Evolutionary conservation across 805 yeast species (phyloP).

Genomic region (Lipomyces starkeyi): DNA sequence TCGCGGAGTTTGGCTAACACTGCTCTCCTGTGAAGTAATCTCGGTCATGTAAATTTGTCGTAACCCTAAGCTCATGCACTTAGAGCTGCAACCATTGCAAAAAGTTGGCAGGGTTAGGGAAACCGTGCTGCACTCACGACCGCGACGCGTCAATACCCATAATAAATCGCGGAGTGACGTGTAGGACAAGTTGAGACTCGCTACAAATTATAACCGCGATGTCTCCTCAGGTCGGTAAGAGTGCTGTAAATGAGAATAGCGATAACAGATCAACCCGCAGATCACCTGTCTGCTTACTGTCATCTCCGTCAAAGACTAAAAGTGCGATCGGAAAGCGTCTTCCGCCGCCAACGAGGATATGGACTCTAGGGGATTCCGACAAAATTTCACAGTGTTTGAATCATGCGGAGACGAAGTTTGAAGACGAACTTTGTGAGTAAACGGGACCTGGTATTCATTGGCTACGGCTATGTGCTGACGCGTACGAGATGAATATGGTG

Average conservation of each 20-base stretch:
- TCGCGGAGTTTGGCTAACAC: not conserved
- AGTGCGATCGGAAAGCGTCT: not conserved
- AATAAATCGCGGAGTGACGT: too few species aligned
- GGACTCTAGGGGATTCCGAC: constrained; percentile 26
- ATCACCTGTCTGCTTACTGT: not conserved
- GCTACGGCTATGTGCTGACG: not conserved
- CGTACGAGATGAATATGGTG: constrained; percentile 23
- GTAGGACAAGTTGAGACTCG: not conserved
- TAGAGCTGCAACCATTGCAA: too few species aligned
- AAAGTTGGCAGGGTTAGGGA: too few species aligned
- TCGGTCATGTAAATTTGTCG: too few species aligned
- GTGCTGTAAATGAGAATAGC: not conserved
- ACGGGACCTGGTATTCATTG: not conserved
- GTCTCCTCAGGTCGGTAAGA: not conserved
- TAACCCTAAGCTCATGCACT: too few species aligned
- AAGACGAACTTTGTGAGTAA: constrained; percentile 31
- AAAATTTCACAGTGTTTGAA: constrained; percentile 17
- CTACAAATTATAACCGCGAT: not conserved
- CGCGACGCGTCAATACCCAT: too few species aligned
- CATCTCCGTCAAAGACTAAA: constrained; percentile 14
- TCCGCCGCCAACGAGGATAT: constrained; percentile 10
- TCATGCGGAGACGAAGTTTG: constrained; percentile 29
- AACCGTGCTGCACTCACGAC: too few species aligned
- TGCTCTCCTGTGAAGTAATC: too few species aligned
- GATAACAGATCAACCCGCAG: not conserved